These are phyloP conservation scores for Stachybotrys echinatus DNA, from an alignment of 2,329 filamentous ascomycete genomes.

Conservation along the genomic window DNA sequence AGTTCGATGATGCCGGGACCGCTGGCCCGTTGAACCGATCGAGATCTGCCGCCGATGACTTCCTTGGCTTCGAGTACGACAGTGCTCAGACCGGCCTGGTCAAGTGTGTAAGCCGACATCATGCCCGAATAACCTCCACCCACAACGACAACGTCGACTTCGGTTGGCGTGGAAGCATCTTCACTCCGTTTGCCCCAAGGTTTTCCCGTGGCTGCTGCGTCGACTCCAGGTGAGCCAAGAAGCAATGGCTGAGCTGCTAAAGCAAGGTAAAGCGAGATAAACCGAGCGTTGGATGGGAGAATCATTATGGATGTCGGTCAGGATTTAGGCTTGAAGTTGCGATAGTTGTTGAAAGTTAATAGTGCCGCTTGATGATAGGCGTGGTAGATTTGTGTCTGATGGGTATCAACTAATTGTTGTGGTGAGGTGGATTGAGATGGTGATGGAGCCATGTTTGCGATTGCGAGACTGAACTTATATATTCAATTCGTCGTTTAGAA, in stretches of 20 bases:
- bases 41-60: slow-evolving; percentile 6
- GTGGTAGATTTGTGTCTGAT: neutral
- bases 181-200: neutral
- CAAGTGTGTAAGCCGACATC: slow-evolving; percentile 4
- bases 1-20: slow-evolving; percentile 6
- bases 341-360: no score
- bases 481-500: no score
- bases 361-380: no score
- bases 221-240: neutral
- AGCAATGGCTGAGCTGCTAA: neutral
- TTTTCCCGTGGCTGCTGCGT: neutral
- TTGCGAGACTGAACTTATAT: neutral
- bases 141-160: slow-evolving; percentile 8
- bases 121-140: slow-evolving; percentile 8
- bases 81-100: slow-evolving; percentile 1
- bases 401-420: neutral
- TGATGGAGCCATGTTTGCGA: no score
- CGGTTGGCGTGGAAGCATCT: neutral
- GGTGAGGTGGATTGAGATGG: no score
- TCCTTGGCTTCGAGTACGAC: neutral
- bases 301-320: neutral
- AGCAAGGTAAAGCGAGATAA: no score
- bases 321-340: no score
- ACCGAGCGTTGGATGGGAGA: neutral
- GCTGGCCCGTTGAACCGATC: neutral